Percentiles rank a stretch among this genome's conserved stretches.
Evolutionary conservation across 1,284 basidiomycete genomes (phyloP).

Genomic region (Rhodotorula sp.): DNA sequence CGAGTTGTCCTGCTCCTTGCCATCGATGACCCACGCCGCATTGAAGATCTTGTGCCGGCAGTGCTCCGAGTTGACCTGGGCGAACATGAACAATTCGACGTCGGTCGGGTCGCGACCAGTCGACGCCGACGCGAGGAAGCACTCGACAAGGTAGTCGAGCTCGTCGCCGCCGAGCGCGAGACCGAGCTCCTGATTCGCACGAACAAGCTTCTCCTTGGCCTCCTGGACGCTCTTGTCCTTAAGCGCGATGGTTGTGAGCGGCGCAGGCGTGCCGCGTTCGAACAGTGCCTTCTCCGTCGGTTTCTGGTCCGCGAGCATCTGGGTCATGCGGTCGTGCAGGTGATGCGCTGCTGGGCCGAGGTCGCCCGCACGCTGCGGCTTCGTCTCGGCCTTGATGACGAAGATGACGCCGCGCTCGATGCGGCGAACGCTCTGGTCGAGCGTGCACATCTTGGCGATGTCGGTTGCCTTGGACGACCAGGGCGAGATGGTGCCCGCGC

Average conservation of each 20-base stretch:
- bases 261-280: conserved; percentile 65
- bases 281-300: conserved; percentile 71
- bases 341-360: conserved; percentile 62
- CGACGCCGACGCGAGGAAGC: conserved; percentile 69
- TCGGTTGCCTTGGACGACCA: conserved; percentile 99
- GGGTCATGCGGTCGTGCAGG: conserved; percentile 96
- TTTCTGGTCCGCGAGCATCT: conserved; percentile 63
- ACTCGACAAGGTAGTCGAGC: conserved; percentile 88
- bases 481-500: conserved; percentile 72
- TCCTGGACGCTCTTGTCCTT: conserved; percentile 55
- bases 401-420: conserved; percentile 82
- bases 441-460: conserved; percentile 83
- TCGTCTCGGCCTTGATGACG: conserved; percentile 60
- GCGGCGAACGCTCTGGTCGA: conserved; percentile 69
- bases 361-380: conserved; percentile 47
- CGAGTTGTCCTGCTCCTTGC: conserved; percentile 59
- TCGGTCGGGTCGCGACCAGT: conserved; percentile 85
- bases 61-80: conserved; percentile 99
- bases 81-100: conserved; percentile 99
- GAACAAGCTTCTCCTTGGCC: conserved; percentile 59
- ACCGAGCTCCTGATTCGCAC: conserved; percentile 82
- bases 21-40: conserved; percentile 75
- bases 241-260: conserved; percentile 67
- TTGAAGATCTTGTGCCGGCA: conserved; percentile 99
- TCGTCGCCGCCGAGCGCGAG: conserved; percentile 88